phyloP scores from a whole-genome alignment of 1,284 basidiomycete species.

The Tilletia walkeri region DNA sequence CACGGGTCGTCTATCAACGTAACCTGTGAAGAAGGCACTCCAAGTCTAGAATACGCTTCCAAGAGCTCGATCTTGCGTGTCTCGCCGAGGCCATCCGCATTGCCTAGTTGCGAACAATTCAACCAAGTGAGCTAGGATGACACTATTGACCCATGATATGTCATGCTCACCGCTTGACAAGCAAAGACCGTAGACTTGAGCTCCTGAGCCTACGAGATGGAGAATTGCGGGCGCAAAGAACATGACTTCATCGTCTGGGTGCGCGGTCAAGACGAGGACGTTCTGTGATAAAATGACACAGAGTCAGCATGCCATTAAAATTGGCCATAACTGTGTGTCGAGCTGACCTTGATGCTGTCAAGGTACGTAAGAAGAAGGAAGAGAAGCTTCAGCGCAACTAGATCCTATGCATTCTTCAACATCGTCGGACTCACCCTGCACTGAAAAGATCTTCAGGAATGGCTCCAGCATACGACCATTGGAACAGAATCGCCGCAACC shows the following conservation, averaged over 20 bases:
- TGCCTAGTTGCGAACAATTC: conserved; percentile 57
- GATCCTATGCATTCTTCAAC: too few species aligned
- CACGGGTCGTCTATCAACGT: conserved; percentile 72
- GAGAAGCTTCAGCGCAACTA: background rate
- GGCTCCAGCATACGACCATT: background rate
- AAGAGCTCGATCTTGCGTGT: conserved; percentile 68
- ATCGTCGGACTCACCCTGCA: background rate
- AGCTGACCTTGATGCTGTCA: background rate
- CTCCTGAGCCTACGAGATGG: conserved; percentile 60
- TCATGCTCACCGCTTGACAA: conserved; percentile 58
- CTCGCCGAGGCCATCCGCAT: conserved; percentile 76
- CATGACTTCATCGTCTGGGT: conserved; percentile 87
- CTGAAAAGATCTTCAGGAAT: background rate
- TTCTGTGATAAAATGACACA: background rate
- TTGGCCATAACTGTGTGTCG: too few species aligned
- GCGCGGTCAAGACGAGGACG: conserved; percentile 72
- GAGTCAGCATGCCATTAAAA: background rate
- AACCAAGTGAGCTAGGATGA: background rate
- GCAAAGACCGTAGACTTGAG: conserved; percentile 58
- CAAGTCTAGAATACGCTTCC: conserved; percentile 61
- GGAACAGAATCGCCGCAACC: background rate
- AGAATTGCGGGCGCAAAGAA: conserved; percentile 80
- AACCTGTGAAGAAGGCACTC: conserved; percentile 65
- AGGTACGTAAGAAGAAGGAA: background rate
- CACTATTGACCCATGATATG: background rate